Base-by-base conservation (phyloP, 768 basidiomycete species). In the Strobilomyces dryophilus region DNA sequence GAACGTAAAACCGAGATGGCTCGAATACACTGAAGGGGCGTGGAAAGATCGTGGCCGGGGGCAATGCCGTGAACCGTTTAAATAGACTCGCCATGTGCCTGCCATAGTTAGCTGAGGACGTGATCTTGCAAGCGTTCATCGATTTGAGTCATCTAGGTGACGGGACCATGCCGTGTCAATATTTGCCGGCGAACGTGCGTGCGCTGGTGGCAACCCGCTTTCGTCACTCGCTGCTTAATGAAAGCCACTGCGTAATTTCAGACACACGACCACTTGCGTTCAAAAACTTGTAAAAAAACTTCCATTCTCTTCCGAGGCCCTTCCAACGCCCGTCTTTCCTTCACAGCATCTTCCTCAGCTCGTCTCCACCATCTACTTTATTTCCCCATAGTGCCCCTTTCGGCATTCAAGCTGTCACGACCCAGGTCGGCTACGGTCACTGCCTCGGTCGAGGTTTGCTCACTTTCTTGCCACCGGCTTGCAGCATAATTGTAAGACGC, bases 121-220 rank as follows among this genome's bases (percentile, higher is more conserved):
- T 17, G 44, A 31, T 53, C 36, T 20, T 29, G 44, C 46, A 53
- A 42, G 34, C 18, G 51, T 48, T 45, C 45, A 53, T 64, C 51
- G 45, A 65, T 59, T 18, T 17, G 42, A 34, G 34, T 42, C 9
- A 71, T 48, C 59, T 35, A 59, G 60, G 58, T 54, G 54, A 46
- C 24, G 41, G 39, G 44, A 49, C 39, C 36, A 26, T 66, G 68
- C 56, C 49, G 67, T 60, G 52, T 34, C 58, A 20, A 50, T 4
- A 24, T 24, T 24, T 65, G 62, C 70, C 59, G 69, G 61, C 70
- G 72, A 73, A 73, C 71, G 71, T 73, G 71, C 71, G 73, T 68
- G 51, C 51, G 44, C 34, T 24, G 42, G 49, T 58, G 57, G 61
- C 61, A 56, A 60, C 51, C 58, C 63, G 54, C 31, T 49, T 59